phyloP scores from a whole-genome alignment of 371 early-diverging fungal species.

The Mucor indicus region DNA sequence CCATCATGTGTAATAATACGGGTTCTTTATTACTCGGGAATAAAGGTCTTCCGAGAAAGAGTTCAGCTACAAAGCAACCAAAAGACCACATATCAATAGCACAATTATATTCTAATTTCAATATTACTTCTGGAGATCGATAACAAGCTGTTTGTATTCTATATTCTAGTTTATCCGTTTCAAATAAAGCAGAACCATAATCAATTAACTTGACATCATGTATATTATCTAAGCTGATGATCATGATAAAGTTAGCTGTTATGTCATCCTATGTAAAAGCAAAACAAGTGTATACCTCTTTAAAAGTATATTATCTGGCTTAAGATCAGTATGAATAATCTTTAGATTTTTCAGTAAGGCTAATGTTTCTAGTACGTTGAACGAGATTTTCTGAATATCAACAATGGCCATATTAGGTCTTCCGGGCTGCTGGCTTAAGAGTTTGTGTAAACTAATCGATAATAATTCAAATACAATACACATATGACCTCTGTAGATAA shows the following conservation, averaged over 20 bases:
- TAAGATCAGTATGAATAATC: constrained; percentile 97
- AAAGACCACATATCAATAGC: constrained; percentile 99
- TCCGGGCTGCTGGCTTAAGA: constrained; percentile 88
- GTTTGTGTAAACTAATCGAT: constrained; percentile 90
- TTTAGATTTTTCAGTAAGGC: constrained; percentile 74
- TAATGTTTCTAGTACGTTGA: constrained; percentile 88
- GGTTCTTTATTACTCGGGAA: constrained; percentile 93
- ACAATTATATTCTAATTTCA: constrained; percentile 87
- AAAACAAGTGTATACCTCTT: constrained; percentile 52
- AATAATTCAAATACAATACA: constrained; percentile 95
- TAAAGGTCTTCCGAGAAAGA: constrained; percentile 87
- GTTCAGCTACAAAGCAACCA: constrained; percentile 98
- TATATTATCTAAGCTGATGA: constrained; percentile 46
- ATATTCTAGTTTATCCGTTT: constrained; percentile 74
- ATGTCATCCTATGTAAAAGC: not conserved
- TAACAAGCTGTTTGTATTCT: constrained; percentile 98
- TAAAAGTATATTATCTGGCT: constrained; percentile 97
- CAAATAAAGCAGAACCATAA: constrained; percentile 95
- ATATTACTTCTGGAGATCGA: constrained; percentile 94
- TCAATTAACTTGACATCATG: constrained; percentile 96
- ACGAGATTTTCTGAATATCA: constrained; percentile 79
- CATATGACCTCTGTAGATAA: constrained; percentile 84
- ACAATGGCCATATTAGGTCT: constrained; percentile 75
- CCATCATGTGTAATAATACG: constrained; percentile 84
- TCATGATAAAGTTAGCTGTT: not conserved